These are phyloP conservation scores for Ustilaginoidea virens DNA, from an alignment of 2,329 filamentous ascomycete genomes.

Conservation along the genomic window DNA sequence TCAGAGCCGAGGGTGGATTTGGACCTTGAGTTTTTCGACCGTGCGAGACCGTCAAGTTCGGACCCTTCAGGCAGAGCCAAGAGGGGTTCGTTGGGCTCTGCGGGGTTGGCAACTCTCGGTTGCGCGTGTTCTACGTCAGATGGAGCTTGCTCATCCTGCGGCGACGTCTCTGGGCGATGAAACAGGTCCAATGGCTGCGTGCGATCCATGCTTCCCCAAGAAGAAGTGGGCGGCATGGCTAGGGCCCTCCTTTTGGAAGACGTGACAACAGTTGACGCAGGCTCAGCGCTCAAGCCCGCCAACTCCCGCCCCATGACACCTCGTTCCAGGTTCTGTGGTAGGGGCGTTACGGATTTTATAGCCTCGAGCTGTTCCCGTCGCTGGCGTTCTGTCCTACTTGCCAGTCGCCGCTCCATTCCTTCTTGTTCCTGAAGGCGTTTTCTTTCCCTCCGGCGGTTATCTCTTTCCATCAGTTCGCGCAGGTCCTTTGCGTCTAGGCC, in stretches of 20 bases:
- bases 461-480: slow-evolving; percentile 79
- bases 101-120: background rate
- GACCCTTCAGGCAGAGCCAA: slow-evolving; percentile 11
- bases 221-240: slow-evolving; percentile 8
- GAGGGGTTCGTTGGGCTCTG: slow-evolving; percentile 9
- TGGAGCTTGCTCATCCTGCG: slow-evolving; percentile 3
- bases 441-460: slow-evolving; percentile 63
- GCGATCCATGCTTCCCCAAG: slow-evolving; percentile 8
- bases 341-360: slow-evolving; percentile 31
- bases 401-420: slow-evolving; percentile 47
- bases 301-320: slow-evolving; percentile 45
- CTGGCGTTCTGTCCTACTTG: slow-evolving; percentile 52
- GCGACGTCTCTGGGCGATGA: slow-evolving; percentile 14
- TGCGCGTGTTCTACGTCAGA: background rate
- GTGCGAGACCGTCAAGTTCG: slow-evolving; percentile 23
- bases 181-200: slow-evolving; percentile 14
- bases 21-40: slow-evolving; percentile 31
- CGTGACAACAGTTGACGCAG: slow-evolving; percentile 37
- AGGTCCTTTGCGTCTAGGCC: slow-evolving; percentile 72
- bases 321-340: slow-evolving; percentile 41
- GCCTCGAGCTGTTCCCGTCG: slow-evolving; percentile 41
- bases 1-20: slow-evolving; percentile 31
- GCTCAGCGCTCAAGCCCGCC: slow-evolving; percentile 40
- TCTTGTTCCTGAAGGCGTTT: slow-evolving; percentile 55
- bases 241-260: slow-evolving; percentile 32